phyloP scores from a whole-genome alignment of 306 rosid genomes.

The Corylus avellana region DNA sequence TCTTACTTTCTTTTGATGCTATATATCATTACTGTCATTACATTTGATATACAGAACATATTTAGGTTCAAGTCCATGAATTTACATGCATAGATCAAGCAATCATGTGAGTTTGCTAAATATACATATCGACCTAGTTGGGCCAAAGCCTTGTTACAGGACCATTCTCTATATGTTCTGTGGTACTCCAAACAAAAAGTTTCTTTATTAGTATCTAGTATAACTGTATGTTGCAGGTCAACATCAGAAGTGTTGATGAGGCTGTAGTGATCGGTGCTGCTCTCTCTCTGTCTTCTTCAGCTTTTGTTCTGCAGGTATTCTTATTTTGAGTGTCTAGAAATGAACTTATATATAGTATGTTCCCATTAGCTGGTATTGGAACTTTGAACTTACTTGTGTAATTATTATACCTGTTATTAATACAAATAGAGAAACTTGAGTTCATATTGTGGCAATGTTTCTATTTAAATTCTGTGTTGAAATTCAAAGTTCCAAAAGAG shows the following conservation, averaged over 20 bases:
- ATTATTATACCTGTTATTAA: conserved; percentile 13
- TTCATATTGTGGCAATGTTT: background rate
- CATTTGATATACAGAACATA: too few relatives aligned
- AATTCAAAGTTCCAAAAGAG: conserved; percentile 1
- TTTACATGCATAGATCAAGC: background rate
- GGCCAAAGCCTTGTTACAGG: background rate
- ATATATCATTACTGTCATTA: too few relatives aligned
- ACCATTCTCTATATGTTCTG: background rate
- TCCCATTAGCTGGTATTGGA: conserved; percentile 15
- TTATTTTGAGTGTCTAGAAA: background rate
- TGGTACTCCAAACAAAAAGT: background rate
- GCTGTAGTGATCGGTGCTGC: conserved; percentile 99
- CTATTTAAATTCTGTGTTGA: background rate
- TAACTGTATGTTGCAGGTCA: conserved; percentile 57
- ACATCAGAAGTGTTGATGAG: conserved; percentile 96
- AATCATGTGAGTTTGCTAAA: background rate
- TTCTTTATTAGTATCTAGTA: background rate
- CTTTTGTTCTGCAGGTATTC: conserved; percentile 96
- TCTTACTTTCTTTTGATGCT: too few relatives aligned
- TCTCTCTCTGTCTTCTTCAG: conserved; percentile 95
- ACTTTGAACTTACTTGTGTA: background rate
- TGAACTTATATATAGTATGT: background rate
- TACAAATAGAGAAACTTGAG: background rate
- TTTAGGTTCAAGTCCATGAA: background rate
- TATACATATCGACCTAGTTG: background rate